Evolutionary conservation across 306 rosid species (phyloP).

Genomic region (Sphenostylis stenocarpa): DNA sequence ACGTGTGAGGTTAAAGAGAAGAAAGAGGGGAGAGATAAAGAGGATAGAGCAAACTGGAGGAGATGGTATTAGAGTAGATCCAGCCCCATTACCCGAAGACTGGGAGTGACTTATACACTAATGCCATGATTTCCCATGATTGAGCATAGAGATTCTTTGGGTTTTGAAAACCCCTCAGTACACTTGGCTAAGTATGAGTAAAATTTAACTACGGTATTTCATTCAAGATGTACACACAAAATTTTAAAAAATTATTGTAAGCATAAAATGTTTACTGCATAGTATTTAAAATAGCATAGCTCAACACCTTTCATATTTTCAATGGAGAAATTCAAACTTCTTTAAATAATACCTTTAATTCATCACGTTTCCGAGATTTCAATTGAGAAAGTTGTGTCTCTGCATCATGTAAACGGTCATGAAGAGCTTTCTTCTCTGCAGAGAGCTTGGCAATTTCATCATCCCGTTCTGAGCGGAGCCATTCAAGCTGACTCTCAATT

Average conservation of each 20-base stretch:
- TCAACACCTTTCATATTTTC: not conserved
- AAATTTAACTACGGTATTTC: not conserved
- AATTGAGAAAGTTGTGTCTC: slow-evolving; percentile 81
- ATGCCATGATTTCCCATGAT: not conserved
- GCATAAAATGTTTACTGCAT: not conserved
- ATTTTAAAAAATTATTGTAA: not conserved
- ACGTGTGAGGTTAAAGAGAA: not conserved
- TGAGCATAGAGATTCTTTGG: not conserved
- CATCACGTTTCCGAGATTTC: slow-evolving; percentile 96
- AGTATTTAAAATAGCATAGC: slow-evolving; percentile 24
- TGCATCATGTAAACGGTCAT: slow-evolving; percentile 91
- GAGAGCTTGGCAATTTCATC: slow-evolving; percentile 72
- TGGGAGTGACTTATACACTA: not conserved
- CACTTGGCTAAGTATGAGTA: slow-evolving; percentile 3
- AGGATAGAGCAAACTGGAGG: not conserved
- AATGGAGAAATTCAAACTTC: not conserved
- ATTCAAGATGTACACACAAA: not conserved
- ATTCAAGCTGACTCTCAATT: slow-evolving; percentile 96
- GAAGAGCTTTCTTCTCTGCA: slow-evolving; percentile 85
- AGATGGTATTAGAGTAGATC: not conserved
- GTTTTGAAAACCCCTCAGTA: not conserved
- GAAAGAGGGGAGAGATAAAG: not conserved
- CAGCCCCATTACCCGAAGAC: not conserved
- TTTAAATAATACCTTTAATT: slow-evolving; percentile 67
- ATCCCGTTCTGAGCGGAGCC: slow-evolving; percentile 96